These are phyloP conservation scores for Digitaria exilis DNA, from an alignment of 202 grass and related monocot species.

Conservation along the genomic window DNA sequence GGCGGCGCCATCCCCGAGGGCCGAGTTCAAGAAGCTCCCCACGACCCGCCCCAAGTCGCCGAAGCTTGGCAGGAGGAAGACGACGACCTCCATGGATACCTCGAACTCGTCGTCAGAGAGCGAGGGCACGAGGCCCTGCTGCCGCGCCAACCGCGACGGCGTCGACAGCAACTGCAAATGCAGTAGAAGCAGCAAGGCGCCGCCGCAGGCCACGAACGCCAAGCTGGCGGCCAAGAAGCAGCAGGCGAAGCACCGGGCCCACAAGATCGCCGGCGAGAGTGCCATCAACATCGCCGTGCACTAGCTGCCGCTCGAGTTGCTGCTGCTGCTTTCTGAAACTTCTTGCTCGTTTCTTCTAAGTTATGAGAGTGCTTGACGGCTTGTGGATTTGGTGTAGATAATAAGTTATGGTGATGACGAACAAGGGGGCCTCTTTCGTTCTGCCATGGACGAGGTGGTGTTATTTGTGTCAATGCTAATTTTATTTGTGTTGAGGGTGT, in stretches of 20 bases:
- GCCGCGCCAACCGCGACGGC: constrained; percentile 53
- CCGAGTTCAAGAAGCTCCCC: constrained; percentile 84
- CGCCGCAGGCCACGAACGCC: neutral
- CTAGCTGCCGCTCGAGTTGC: constrained; percentile 17
- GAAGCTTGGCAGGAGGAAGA: constrained; percentile 87
- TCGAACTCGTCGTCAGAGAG: constrained; percentile 65
- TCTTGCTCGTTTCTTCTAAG: constrained; percentile 13
- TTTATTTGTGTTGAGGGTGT: constrained; percentile 22
- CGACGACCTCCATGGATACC: constrained; percentile 46
- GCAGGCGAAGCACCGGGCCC: constrained; percentile 40
- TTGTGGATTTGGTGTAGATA: constrained; percentile 47
- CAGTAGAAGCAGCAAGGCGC: too few species aligned
- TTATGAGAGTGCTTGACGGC: constrained; percentile 44
- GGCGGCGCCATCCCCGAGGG: constrained; percentile 70
- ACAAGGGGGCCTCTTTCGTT: neutral
- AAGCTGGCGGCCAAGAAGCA: constrained; percentile 36
- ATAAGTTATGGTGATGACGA: constrained; percentile 45
- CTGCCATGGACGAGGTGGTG: constrained; percentile 1
- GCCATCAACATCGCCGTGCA: constrained; percentile 63
- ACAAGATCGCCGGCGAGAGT: constrained; percentile 41
- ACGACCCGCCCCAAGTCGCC: constrained; percentile 90
- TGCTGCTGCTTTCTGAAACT: neutral
- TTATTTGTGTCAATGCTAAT: constrained; percentile 32
- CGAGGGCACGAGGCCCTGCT: constrained; percentile 50
- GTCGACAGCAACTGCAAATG: constrained; percentile 46